Base-by-base conservation (phyloP, 1,284 basidiomycete species). In the Cryptococcus jaspeensis region DNA sequence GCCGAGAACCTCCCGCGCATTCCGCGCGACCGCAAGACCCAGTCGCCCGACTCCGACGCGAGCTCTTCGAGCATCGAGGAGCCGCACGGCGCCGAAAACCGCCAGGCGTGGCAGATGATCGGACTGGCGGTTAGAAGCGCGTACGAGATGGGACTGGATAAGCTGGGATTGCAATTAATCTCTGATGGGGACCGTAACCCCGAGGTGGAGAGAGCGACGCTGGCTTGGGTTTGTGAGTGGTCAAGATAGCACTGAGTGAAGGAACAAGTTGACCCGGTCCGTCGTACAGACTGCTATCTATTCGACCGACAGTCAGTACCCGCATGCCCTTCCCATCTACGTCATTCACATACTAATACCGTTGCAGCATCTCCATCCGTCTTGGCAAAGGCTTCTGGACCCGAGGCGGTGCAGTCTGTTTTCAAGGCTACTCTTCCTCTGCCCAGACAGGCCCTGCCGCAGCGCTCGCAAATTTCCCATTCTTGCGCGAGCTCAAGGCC, bases 361-460 rank as follows among this genome's bases (percentile, higher is more conserved):
- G 44, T 20, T 46, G n/a, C 44, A 73, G 69, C 47, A 66, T 77
- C 20, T 76, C 73, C 0, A 63, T 77, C 2, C 71, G 76, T 0
- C 65, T 77, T 12, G 77, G 77, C 13, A 71, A 74, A 38, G 77
- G 74, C 1, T 78, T 78, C 59, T 78, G 77, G 77, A 74, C 74
- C 4, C 66, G 77, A 44, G 76, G 77, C 1, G 73, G 75, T 0
- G 66, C 67, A 13, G 63, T 78, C 23, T 78, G 77, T 60, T 76
- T 78, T 53, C 70, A 72, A 52, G 75, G 74, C 18, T 77, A 71
- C 58, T 73, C 74, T 0, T 67, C 71, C n/a, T 70, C 70, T 0
- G 61, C 63, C 4, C 71, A 78, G 62, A 77, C 75, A 1, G 74
- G 75, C 7, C 75, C 75, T 4, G 68, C 71, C 1, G 73, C 73